Conservation (phyloP, 2,329 filamentous ascomycete genomes). For the Trichoderma oligosporum region DNA sequence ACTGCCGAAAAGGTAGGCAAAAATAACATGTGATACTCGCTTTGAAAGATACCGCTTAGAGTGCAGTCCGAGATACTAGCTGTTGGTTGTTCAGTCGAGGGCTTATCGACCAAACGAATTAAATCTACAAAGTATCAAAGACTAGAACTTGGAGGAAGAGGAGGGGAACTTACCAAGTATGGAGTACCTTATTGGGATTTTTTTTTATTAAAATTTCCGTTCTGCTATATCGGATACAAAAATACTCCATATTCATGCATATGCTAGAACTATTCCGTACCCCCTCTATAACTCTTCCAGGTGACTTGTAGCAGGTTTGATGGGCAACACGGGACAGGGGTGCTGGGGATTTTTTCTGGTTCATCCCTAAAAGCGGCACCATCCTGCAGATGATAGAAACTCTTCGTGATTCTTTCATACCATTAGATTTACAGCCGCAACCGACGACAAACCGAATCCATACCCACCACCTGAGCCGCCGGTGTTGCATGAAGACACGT, state of each 20-base stretch:
- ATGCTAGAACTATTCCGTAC: slow-evolving; percentile 3
- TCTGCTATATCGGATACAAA: not conserved
- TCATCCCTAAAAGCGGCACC: not conserved
- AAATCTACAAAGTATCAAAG: not conserved
- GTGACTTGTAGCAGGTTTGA: slow-evolving; percentile 14
- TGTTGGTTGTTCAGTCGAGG: not conserved
- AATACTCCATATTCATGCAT: not conserved
- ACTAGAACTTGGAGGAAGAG: too few species aligned
- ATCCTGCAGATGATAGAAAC: slow-evolving; percentile 1
- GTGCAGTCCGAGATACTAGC: not conserved
- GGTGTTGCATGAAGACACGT: slow-evolving; percentile 13
- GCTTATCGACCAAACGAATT: not conserved
- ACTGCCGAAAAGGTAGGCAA: not conserved
- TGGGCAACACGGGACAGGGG: slow-evolving; percentile 16
- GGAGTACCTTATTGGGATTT: too few species aligned
- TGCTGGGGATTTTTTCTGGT: not conserved
- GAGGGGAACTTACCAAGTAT: too few species aligned
- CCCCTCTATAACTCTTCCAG: not conserved
- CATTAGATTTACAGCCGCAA: slow-evolving; percentile 11
- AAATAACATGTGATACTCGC: slow-evolving; percentile 21
- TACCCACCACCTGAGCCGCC: slow-evolving; percentile 5
- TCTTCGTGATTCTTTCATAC: not conserved
- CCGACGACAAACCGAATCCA: not conserved
- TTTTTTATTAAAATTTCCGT: too few species aligned
- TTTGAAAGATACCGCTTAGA: slow-evolving; percentile 7